Percentiles rank a stretch among this genome's conserved stretches.
Conservation (phyloP, 768 basidiomycete genomes). For the Tylopilus felleus region DNA sequence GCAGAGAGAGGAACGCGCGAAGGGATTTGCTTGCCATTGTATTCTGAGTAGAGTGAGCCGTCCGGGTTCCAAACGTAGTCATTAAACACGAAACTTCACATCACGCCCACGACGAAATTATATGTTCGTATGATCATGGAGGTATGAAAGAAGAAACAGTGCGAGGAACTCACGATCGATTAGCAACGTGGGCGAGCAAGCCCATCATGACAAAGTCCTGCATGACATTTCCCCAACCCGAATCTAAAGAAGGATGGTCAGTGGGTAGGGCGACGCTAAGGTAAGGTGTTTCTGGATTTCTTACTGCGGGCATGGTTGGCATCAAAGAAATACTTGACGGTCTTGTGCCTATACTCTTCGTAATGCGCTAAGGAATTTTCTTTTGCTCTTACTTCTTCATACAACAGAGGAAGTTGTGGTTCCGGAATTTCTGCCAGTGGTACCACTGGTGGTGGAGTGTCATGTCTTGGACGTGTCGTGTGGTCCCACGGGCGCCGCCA, state of each 20-base stretch:
- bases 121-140: neutral
- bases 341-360: slow-evolving; percentile 32
- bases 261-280: neutral
- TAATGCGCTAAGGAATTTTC: slow-evolving; percentile 45
- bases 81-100: slow-evolving; percentile 39
- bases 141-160: neutral
- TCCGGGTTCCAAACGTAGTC: slow-evolving; percentile 41
- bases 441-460: no score
- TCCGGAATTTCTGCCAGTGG: neutral
- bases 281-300: slow-evolving; percentile 5
- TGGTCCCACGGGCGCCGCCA: slow-evolving; percentile 5
- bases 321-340: slow-evolving; percentile 43
- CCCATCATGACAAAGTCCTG: slow-evolving; percentile 38
- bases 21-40: slow-evolving; percentile 36
- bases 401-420: slow-evolving; percentile 38
- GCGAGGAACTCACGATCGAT: slow-evolving; percentile 32
- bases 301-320: slow-evolving; percentile 44
- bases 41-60: slow-evolving; percentile 35
- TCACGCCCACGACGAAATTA: slow-evolving; percentile 1
- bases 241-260: slow-evolving; percentile 21
- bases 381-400: slow-evolving; percentile 34
- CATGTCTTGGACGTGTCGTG: neutral
- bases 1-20: slow-evolving; percentile 41
- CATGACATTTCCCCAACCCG: slow-evolving; percentile 42
- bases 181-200: slow-evolving; percentile 33